Evolutionary conservation across 441 rosid genomes (phyloP), one percentile per base, ranked within the genome.

Genomic region (Brassica hybrid): DNA sequence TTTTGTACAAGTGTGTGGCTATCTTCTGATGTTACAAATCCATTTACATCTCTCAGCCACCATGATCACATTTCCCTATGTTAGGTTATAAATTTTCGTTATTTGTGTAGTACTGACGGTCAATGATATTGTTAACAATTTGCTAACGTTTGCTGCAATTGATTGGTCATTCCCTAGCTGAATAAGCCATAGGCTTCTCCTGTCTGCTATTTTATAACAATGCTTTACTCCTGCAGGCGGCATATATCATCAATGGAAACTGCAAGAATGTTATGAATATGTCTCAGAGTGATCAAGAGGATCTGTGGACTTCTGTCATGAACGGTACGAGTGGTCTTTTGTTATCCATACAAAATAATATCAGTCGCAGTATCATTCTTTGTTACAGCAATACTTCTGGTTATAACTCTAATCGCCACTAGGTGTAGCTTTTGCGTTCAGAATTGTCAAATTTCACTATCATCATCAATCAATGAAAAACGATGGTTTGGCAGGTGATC

Each of bases 241-340:
- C 93, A 32, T 93, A 88, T 80, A 88, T 95, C 75, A 89, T 86
- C 34, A 93, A 87, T 77, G 97, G 95, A 75, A 91, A 89, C 78
- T 88, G 90, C 94, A 93, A 93, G 86, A 93, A 90, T 81, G 88
- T 93, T 67, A 93, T 93, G 98, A 85, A 88, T 81, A 87, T 90
- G 93, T 91, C 98, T 65, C 95, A 91, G 74, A 84, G 89, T 81
- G 97, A 93, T 86, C 97, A 93, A 76, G 72, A 79, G 83, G 94
- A 92, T 78, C 86, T 92, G 9, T 92, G 97, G 97, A 79, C 60
- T 56, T 87, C 92, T 64, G 91, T 93, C 67, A 82, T 88, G 85
- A 85, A 86, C 56, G 94, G 97, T 93, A 88, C 52, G 83, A 7
- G 27, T 34, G 63, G 57, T 5, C 43, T 4, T 60, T 2, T 61